Evolutionary conservation across 2,329 filamentous ascomycete species (phyloP).

Genomic region (Celoporthe dispersa): DNA sequence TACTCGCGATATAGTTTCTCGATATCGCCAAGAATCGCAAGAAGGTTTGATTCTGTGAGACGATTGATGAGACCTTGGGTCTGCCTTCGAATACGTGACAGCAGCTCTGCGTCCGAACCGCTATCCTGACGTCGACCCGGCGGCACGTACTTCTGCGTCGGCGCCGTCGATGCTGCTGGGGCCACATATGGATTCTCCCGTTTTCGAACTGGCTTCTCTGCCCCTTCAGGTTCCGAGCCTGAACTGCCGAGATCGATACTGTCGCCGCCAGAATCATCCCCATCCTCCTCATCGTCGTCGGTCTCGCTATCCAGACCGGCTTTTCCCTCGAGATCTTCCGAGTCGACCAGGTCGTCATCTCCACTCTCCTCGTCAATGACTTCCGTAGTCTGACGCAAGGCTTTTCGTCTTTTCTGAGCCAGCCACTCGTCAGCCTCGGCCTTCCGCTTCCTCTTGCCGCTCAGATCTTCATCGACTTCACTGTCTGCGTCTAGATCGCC

Average conservation of each 20-base stretch:
- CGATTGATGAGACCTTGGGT: constrained; percentile 90
- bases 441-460: constrained; percentile 66
- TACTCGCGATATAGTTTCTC: constrained; percentile 83
- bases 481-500: constrained; percentile 65
- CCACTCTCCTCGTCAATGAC: constrained; percentile 37
- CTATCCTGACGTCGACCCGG: constrained; percentile 75
- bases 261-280: constrained; percentile 38
- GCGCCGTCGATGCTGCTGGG: constrained; percentile 55
- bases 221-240: constrained; percentile 40
- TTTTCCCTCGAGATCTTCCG: constrained; percentile 37
- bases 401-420: constrained; percentile 59
- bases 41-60: constrained; percentile 86
- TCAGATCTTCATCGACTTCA: constrained; percentile 49
- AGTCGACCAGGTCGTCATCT: constrained; percentile 34
- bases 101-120: constrained; percentile 67
- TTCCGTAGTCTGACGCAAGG: constrained; percentile 33
- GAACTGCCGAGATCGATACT: constrained; percentile 47
- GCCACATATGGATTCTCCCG: constrained; percentile 87
- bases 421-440: constrained; percentile 65
- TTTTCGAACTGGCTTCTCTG: constrained; percentile 38
- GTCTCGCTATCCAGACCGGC: constrained; percentile 29
- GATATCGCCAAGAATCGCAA: constrained; percentile 81
- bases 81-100: constrained; percentile 74
- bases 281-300: constrained; percentile 40
- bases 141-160: constrained; percentile 78